A percentile compares a stretch with the other conserved stretches of the same genome.
These are phyloP conservation scores for Achaetomiella virescens DNA, from an alignment of 495 filamentous ascomycete genomes.

Conservation along the genomic window DNA sequence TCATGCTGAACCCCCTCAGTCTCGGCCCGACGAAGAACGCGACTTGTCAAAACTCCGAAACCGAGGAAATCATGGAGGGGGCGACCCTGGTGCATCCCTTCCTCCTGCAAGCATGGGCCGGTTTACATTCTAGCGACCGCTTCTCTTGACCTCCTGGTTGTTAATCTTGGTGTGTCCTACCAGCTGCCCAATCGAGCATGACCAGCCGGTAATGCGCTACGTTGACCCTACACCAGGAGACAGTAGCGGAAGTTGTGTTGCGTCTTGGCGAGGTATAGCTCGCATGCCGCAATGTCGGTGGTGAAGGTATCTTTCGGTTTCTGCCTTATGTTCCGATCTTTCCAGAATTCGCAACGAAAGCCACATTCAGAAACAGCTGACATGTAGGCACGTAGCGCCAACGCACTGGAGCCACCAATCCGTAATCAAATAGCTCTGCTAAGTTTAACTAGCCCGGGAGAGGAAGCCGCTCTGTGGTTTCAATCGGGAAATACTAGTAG, in stretches of 20 bases:
- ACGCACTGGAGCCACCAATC: no score
- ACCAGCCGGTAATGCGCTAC: neutral
- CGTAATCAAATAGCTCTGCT: no score
- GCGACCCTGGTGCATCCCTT: neutral
- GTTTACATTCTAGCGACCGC: neutral
- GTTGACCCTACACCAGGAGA: neutral
- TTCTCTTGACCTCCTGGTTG: neutral
- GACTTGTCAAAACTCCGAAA: constrained; percentile 1
- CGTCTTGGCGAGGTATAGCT: neutral
- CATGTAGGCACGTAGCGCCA: no score
- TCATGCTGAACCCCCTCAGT: neutral
- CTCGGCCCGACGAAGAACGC: neutral
- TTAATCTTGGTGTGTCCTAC: neutral
- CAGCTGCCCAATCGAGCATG: constrained; percentile 10
- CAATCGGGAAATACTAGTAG: no score
- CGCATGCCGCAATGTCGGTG: neutral
- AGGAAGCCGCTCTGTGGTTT: no score
- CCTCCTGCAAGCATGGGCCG: neutral
- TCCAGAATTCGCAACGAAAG: no score
- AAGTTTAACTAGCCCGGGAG: no score
- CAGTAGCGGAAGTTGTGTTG: neutral
- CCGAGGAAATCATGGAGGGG: neutral
- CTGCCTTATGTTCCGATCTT: no score
- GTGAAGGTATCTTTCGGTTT: constrained; percentile 7
- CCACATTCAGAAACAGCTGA: no score